phyloP scores from a whole-genome alignment of 2,329 filamentous ascomycete genomes.

The Cytospora mali region DNA sequence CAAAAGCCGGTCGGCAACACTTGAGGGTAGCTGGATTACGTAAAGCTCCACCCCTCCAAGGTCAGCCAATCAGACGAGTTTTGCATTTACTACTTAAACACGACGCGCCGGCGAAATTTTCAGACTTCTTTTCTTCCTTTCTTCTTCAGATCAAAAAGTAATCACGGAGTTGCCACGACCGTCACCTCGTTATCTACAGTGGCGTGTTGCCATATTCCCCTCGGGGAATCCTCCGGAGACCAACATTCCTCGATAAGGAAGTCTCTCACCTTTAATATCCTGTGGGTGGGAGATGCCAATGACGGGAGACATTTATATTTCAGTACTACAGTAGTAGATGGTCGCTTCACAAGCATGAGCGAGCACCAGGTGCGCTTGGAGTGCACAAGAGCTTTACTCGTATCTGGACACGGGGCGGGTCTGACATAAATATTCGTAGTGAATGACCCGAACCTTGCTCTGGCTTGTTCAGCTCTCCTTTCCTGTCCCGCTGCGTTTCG shows the following conservation, averaged over 20 bases:
- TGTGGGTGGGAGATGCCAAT: conserved; percentile 62
- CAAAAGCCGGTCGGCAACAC: neutral
- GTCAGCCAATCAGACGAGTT: conserved; percentile 5
- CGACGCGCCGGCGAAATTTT: conserved; percentile 35
- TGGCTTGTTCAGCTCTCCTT: neutral
- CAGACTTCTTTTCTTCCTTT: conserved; percentile 44
- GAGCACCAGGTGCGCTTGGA: conserved; percentile 10
- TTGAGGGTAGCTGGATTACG: neutral
- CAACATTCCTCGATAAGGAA: conserved; percentile 64
- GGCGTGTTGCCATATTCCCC: conserved; percentile 61
- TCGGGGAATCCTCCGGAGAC: conserved; percentile 59
- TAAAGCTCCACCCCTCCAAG: neutral
- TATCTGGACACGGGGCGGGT: neutral
- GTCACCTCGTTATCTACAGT: conserved; percentile 60
- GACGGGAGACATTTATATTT: conserved; percentile 59
- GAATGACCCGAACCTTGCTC: neutral
- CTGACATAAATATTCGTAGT: neutral
- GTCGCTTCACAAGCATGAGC: neutral
- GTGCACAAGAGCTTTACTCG: neutral
- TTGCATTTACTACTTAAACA: conserved; percentile 25
- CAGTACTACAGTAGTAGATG: too few species aligned
- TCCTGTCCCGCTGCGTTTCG: neutral
- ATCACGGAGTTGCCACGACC: conserved; percentile 65
- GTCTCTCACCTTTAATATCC: conserved; percentile 53
- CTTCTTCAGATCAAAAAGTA: conserved; percentile 64